Conservation (phyloP, 2,329 filamentous ascomycete genomes). For the Aspergillus sp. region DNA sequence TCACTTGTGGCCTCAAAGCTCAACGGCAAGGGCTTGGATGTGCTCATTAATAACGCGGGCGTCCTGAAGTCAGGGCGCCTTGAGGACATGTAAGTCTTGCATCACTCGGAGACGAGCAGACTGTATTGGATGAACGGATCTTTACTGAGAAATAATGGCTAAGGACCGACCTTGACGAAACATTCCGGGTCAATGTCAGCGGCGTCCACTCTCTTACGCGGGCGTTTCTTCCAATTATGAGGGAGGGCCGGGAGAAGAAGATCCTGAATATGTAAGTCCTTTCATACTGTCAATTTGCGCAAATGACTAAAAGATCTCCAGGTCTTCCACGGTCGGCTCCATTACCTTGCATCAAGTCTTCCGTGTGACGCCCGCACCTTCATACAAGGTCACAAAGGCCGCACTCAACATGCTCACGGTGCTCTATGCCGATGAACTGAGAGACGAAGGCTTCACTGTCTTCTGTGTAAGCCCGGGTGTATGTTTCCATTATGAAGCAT, state of each 20-base stretch:
- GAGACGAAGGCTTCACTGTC: conserved; percentile 43
- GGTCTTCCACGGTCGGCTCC: conserved; percentile 24
- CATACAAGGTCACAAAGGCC: conserved; percentile 50
- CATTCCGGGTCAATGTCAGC: conserved; percentile 45
- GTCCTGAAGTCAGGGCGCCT: conserved; percentile 18
- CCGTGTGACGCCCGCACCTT: conserved; percentile 26
- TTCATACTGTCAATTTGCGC: too few relatives aligned
- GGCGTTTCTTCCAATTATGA: conserved; percentile 41
- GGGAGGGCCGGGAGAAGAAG: conserved; percentile 42
- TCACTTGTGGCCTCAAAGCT: conserved; percentile 32
- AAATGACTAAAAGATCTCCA: neutral
- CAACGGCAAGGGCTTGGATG: conserved; percentile 36
- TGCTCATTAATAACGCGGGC: conserved; percentile 33
- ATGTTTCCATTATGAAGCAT: conserved; percentile 16
- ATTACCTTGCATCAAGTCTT: conserved; percentile 30
- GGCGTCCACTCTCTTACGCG: conserved; percentile 41
- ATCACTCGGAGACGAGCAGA: neutral
- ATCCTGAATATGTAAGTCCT: conserved; percentile 45
- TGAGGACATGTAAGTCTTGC: conserved; percentile 15
- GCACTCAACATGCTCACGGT: conserved; percentile 50
- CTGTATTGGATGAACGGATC: neutral
- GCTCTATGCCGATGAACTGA: conserved; percentile 26
- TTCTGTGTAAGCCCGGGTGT: conserved; percentile 47
- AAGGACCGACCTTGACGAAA: conserved; percentile 39
- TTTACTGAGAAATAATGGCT: neutral